phyloP scores from a whole-genome alignment of 768 basidiomycete genomes.

The Kwoniella mangroviensis region DNA sequence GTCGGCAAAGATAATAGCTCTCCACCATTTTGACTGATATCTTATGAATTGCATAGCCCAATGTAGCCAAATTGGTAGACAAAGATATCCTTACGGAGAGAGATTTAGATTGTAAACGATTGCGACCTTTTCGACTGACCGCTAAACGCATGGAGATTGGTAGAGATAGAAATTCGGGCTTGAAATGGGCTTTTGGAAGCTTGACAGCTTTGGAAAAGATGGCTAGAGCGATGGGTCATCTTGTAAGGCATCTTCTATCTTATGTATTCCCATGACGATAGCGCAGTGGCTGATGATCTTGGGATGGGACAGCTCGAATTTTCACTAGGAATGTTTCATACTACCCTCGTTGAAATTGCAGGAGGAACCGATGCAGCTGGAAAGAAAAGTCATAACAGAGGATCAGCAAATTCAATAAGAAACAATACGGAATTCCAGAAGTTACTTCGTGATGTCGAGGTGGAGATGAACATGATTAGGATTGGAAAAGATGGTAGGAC shows the following conservation, averaged over 20 bases:
- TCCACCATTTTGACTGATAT: neutral
- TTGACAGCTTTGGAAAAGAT: constrained; percentile 65
- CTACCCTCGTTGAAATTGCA: constrained; percentile 64
- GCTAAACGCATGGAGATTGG: constrained; percentile 44
- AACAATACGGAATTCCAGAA: constrained; percentile 65
- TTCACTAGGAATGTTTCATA: constrained; percentile 77
- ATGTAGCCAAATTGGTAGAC: constrained; percentile 47
- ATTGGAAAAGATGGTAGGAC: constrained; percentile 59
- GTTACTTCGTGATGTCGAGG: constrained; percentile 71
- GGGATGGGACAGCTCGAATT: constrained; percentile 70
- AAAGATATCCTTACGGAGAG: constrained; percentile 48
- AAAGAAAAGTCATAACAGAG: constrained; percentile 55
- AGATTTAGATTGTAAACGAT: constrained; percentile 63
- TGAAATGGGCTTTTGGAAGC: constrained; percentile 64
- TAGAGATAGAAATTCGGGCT: constrained; percentile 56
- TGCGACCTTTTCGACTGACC: constrained; percentile 66
- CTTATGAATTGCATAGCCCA: constrained; percentile 37
- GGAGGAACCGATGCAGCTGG: constrained; percentile 57
- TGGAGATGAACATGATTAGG: constrained; percentile 60
- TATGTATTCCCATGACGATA: neutral
- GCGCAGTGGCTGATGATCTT: neutral
- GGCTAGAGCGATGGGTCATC: constrained; percentile 83
- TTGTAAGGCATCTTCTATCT: constrained; percentile 53
- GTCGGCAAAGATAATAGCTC: constrained; percentile 1
- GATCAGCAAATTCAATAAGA: constrained; percentile 42